Evolutionary conservation across 768 basidiomycete genomes (phyloP), one percentile per base, ranked within the genome.

Genomic region (Suillus lakei): DNA sequence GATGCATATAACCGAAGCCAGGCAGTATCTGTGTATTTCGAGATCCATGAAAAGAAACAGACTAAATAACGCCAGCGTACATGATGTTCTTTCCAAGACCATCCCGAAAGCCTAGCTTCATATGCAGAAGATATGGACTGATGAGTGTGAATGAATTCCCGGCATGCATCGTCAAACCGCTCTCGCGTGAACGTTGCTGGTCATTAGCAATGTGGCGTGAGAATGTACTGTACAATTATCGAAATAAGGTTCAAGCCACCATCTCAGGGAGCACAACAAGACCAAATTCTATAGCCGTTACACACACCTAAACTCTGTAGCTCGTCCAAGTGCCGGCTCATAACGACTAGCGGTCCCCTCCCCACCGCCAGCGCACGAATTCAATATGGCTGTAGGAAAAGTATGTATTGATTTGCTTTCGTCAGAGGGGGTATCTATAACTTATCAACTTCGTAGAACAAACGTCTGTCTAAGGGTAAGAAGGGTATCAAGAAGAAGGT

Each of bases 401-500:
- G 92, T 92, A 68, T 60, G 87, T 78, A 8, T 56, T 16, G 18
- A 32, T 9, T 8, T 13, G 4, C 23, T 50, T 16, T 54, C 41
- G 41, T 18, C 26, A 59, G 18, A 41, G 26, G 5, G 18, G 5
- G 26, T 58, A 39, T 58, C 10, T 26, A 10, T 21, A 21, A 13
- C 18, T 64, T 32, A 58, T 70, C 30, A 69, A 48, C 10, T 43
- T 50, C 58, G 16, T 71, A 99, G 94, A 99, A 98, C 85, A 99
- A 99, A 84, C 91, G 95, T 78, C 88, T 96, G 72, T 96, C 95
- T 59, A 98, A 98, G 85, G 95, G 95, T 75, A 96, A 96, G 88
- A 96, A 96, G 86, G 95, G 95, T 79, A 91, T 98, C 86, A 99
- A 99, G 95, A 99, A 99, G 86, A 98, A 99, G 91, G 96, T 98